Evolutionary conservation across 1,284 basidiomycete genomes (phyloP).

Genomic region (Malassezia globosa): DNA sequence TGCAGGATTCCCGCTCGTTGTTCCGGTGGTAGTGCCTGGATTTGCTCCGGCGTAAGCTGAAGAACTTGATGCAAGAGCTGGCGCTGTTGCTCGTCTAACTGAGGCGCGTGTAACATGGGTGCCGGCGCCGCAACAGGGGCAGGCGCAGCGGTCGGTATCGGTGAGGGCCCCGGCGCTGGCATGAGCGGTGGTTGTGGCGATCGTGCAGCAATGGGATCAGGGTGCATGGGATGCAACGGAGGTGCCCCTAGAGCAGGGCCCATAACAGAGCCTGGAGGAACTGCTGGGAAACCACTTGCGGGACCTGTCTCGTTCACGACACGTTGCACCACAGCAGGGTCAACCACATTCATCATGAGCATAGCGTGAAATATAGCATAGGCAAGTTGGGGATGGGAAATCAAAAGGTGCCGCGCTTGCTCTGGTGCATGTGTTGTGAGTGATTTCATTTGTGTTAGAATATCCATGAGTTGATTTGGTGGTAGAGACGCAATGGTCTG

Average conservation of each 20-base stretch:
- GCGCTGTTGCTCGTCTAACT: constrained; percentile 36
- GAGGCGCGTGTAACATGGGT: constrained; percentile 6
- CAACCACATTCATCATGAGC: constrained; percentile 85
- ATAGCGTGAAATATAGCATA: constrained; percentile 95
- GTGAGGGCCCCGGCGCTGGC: background rate
- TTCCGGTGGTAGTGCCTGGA: constrained; percentile 66
- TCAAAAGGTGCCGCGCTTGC: constrained; percentile 68
- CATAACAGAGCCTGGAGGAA: background rate
- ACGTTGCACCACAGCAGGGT: constrained; percentile 66
- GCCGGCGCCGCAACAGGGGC: background rate
- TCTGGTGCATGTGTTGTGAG: constrained; percentile 84
- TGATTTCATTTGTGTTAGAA: constrained; percentile 94
- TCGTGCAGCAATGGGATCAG: background rate
- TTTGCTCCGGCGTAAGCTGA: constrained; percentile 71
- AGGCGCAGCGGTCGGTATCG: constrained; percentile 10
- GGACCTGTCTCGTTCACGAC: constrained; percentile 28
- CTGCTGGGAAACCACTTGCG: constrained; percentile 56
- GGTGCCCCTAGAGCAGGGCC: background rate
- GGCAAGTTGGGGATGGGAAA: constrained; percentile 77
- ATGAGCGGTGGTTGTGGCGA: background rate
- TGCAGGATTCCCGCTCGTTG: constrained; percentile 77
- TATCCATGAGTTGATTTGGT: constrained; percentile 77
- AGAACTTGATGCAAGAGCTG: constrained; percentile 58
- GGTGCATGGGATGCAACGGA: background rate
- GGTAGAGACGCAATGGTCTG: constrained; percentile 73